Conservation (phyloP, 1,284 basidiomycete genomes). For the Butyriboletus appendiculatus region DNA sequence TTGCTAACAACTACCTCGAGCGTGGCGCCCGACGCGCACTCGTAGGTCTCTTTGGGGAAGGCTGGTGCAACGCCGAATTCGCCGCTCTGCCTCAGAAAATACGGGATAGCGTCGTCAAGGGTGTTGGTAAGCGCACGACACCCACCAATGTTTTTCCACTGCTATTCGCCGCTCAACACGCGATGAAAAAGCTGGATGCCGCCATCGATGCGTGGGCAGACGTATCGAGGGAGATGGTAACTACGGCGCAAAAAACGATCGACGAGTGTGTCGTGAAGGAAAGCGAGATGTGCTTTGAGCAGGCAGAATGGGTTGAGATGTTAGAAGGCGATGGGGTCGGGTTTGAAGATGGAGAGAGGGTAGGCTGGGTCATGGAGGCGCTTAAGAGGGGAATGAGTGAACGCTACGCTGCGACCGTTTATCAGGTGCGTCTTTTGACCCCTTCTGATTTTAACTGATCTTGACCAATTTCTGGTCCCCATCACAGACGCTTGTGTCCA, state of each 20-base stretch:
- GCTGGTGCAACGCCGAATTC: conserved; percentile 84
- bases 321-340: conserved; percentile 66
- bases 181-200: conserved; percentile 52
- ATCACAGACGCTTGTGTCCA: conserved; percentile 68
- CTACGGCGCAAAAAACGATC: conserved; percentile 55
- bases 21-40: conserved; percentile 73
- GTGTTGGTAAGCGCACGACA: conserved; percentile 66
- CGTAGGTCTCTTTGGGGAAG: conserved; percentile 79
- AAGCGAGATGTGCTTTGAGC: conserved; percentile 63
- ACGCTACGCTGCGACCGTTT: conserved; percentile 63
- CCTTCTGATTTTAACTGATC: neutral
- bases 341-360: conserved; percentile 74
- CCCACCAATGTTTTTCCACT: conserved; percentile 66
- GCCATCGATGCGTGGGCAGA: conserved; percentile 72
- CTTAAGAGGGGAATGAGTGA: conserved; percentile 60
- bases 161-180: conserved; percentile 66
- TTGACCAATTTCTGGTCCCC: neutral
- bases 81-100: conserved; percentile 65
- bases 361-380: conserved; percentile 70
- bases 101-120: conserved; percentile 68
- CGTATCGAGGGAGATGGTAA: conserved; percentile 62
- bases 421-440: conserved; percentile 56
- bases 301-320: conserved; percentile 69
- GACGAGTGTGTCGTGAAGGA: conserved; percentile 63
- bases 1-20: conserved; percentile 71